Conservation (phyloP, 176 grass and related monocot species). For the Oryza glumipatula region DNA sequence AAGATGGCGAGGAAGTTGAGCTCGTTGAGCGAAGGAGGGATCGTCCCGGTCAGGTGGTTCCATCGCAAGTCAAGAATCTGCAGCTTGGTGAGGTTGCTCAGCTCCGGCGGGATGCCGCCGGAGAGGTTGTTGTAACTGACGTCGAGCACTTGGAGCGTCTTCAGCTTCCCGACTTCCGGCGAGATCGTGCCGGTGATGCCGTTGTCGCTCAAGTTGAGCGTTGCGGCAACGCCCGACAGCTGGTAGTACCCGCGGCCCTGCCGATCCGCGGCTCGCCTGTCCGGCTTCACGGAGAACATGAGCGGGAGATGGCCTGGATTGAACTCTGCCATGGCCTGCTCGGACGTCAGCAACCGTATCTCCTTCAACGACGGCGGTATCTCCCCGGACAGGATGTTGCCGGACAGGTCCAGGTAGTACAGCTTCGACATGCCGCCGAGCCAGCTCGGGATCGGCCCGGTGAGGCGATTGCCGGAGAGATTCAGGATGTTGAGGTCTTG, state of each 20-base stretch:
- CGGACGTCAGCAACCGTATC: constrained; percentile 47
- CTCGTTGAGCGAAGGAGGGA: constrained; percentile 28
- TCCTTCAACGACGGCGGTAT: constrained; percentile 48
- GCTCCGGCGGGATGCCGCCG: constrained; percentile 46
- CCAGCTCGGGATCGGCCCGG: constrained; percentile 48
- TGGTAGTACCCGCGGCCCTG: constrained; percentile 44
- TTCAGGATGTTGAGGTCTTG: constrained; percentile 42
- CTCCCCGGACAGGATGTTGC: constrained; percentile 40
- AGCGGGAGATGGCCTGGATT: constrained; percentile 20
- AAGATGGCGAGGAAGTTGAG: constrained; percentile 49
- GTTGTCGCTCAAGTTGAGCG: constrained; percentile 46
- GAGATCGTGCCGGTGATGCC: constrained; percentile 38
- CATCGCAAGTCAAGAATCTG: constrained; percentile 36
- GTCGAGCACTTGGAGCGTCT: constrained; percentile 47
- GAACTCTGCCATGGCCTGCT: constrained; percentile 38
- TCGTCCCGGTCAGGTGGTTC: constrained; percentile 47
- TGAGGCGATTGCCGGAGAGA: constrained; percentile 49
- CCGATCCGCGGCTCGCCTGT: neutral
- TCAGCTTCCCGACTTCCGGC: constrained; percentile 21
- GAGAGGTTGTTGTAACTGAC: constrained; percentile 43
- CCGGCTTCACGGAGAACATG: constrained; percentile 34
- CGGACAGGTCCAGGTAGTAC: constrained; percentile 56
- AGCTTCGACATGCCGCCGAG: constrained; percentile 47
- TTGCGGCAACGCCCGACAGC: constrained; percentile 44
- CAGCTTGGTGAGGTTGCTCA: constrained; percentile 29